Percentiles rank a stretch among this genome's conserved stretches.
Evolutionary conservation across 805 yeast species (phyloP).

Genomic region (Blastobotrys muscicola): DNA sequence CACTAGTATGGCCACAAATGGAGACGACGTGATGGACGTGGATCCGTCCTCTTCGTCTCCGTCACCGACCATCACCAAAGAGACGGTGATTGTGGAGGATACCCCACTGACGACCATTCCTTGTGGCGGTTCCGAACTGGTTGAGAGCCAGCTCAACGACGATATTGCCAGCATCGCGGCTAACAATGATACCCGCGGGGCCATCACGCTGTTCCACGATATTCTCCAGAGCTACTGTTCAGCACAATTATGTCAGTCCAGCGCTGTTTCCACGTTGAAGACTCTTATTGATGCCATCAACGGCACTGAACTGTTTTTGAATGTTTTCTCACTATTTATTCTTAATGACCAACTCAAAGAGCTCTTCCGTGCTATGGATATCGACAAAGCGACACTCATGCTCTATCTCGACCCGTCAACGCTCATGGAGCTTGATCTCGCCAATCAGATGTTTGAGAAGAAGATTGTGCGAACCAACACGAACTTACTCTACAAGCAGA

Average conservation of each 20-base stretch:
- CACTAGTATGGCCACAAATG: too few species aligned
- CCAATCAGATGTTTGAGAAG: constrained; percentile 29
- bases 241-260: constrained; percentile 3
- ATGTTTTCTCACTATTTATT: constrained; percentile 12
- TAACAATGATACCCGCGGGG: too few species aligned
- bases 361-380: constrained; percentile 14
- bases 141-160: not conserved
- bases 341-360: constrained; percentile 3
- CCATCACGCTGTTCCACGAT: not conserved
- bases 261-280: constrained; percentile 1
- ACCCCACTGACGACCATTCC: too few species aligned
- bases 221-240: constrained; percentile 2
- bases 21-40: not conserved
- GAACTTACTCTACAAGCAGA: constrained; percentile 37
- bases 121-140: too few species aligned
- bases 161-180: too few species aligned
- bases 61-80: too few species aligned
- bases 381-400: constrained; percentile 16
- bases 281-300: constrained; percentile 1
- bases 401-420: constrained; percentile 20
- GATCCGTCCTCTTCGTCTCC: not conserved
- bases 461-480: constrained; percentile 34
- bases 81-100: too few species aligned
- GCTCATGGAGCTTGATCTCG: constrained; percentile 18
- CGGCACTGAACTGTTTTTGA: constrained; percentile 6